Conservation (phyloP, 1,284 basidiomycete species). For the Puccinia hordei region DNA sequence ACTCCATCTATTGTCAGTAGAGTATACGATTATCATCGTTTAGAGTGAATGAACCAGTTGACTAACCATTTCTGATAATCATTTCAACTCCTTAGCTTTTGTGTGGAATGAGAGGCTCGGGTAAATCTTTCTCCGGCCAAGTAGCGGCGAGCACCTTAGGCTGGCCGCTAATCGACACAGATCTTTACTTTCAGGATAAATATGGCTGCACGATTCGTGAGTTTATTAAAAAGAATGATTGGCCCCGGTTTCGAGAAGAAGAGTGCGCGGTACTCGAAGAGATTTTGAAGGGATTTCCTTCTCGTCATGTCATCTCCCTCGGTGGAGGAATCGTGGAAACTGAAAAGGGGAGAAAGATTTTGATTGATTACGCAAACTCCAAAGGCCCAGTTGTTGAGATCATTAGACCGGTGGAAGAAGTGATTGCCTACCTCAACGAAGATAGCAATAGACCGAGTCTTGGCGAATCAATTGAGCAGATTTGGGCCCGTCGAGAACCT, state of each 20-base stretch:
- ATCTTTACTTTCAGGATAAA: constrained; percentile 73
- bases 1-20: constrained; percentile 37
- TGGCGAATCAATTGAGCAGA: constrained; percentile 75
- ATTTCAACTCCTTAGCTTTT: constrained; percentile 63
- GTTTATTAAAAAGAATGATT: constrained; percentile 76
- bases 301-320: constrained; percentile 79
- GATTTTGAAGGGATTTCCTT: constrained; percentile 57
- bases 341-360: constrained; percentile 69
- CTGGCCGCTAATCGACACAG: constrained; percentile 84
- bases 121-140: constrained; percentile 86
- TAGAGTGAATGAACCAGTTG: constrained; percentile 66
- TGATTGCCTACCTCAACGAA: constrained; percentile 74
- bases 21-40: neutral
- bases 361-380: constrained; percentile 68
- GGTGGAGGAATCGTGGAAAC: constrained; percentile 95
- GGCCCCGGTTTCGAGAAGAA: constrained; percentile 72
- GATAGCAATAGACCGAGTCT: constrained; percentile 73
- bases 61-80: neutral
- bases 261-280: constrained; percentile 60
- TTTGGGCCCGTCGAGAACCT: constrained; percentile 78
- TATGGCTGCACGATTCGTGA: constrained; percentile 70
- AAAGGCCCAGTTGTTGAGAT: constrained; percentile 68
- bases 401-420: constrained; percentile 70
- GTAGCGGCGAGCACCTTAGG: constrained; percentile 74
- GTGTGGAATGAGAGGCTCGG: constrained; percentile 95